These are phyloP conservation scores for Pseudoneurospora amorphoporcata DNA, from an alignment of 495 filamentous ascomycete species.

Conservation along the genomic window DNA sequence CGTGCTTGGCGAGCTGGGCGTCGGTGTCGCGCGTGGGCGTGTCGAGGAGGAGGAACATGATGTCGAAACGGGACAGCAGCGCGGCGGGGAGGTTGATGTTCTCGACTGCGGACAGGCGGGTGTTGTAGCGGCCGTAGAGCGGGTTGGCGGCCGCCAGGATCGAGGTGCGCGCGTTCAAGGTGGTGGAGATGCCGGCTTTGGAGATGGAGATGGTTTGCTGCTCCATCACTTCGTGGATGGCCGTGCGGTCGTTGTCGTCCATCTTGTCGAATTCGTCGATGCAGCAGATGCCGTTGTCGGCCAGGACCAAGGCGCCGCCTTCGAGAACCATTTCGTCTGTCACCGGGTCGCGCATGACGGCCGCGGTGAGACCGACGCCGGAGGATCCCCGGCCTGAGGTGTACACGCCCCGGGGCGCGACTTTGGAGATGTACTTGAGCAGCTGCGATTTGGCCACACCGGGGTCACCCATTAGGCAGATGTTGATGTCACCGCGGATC, in stretches of 20 bases:
- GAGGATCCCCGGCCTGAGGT: conserved; percentile 93
- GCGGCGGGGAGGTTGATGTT: conserved; percentile 98
- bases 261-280: conserved; percentile 99
- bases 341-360: conserved; percentile 96
- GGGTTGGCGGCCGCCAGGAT: conserved; percentile 98
- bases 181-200: conserved; percentile 94
- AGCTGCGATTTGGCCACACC: conserved; percentile 98
- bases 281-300: conserved; percentile 97
- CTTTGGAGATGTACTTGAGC: conserved; percentile 96
- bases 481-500: conserved; percentile 96
- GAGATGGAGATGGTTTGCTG: conserved; percentile 98
- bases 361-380: conserved; percentile 93
- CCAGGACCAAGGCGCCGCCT: conserved; percentile 88
- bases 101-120: conserved; percentile 88
- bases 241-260: conserved; percentile 92
- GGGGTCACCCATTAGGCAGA: conserved; percentile 98
- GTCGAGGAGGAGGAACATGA: conserved; percentile 93
- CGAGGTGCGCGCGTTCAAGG: conserved; percentile 89
- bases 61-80: conserved; percentile 89
- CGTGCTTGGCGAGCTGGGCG: conserved; percentile 89
- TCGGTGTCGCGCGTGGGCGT: conserved; percentile 79
- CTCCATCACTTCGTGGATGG: conserved; percentile 99
- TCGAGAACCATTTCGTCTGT: conserved; percentile 99
- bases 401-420: conserved; percentile 93
- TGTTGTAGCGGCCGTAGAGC: conserved; percentile 96